phyloP scores from a whole-genome alignment of 169 alveolate genomes.

The Eimeria praecox region DNA sequence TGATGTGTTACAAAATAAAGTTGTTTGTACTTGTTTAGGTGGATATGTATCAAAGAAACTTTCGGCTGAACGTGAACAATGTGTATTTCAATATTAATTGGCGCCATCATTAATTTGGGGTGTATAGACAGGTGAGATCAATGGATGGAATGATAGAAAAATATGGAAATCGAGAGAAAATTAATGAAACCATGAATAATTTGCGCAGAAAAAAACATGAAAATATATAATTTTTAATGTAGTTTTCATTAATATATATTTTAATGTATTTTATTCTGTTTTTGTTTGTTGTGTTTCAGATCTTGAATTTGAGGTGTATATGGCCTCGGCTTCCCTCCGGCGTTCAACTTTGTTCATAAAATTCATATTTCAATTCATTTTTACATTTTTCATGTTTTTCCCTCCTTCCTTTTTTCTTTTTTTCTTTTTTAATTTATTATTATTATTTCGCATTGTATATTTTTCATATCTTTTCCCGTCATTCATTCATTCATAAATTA shows the following conservation, averaged over 20 bases:
- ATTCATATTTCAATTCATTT: too few species aligned
- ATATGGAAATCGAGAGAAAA: neutral
- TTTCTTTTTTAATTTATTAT: too few species aligned
- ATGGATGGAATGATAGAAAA: too few species aligned
- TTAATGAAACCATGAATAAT: neutral
- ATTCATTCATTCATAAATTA: too few species aligned
- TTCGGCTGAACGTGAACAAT: neutral
- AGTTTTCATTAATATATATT: neutral
- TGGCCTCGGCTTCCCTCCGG: neutral
- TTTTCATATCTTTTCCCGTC: too few species aligned
- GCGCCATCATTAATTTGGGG: neutral
- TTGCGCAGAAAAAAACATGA: too few species aligned
- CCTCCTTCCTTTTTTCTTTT: too few species aligned
- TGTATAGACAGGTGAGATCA: neutral
- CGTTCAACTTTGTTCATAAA: too few species aligned
- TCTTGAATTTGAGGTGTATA: neutral
- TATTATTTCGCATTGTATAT: too few species aligned
- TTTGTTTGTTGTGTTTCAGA: neutral
- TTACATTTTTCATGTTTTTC: too few species aligned
- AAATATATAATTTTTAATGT: too few species aligned
- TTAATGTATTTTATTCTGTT: neutral
- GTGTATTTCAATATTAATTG: neutral
- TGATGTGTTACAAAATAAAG: neutral
- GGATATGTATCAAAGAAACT: neutral
- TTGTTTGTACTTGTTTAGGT: conserved; percentile 5